Evolutionary conservation across 176 grass and related monocot species (phyloP).

Genomic region (Tillandsia leiboldiana): DNA sequence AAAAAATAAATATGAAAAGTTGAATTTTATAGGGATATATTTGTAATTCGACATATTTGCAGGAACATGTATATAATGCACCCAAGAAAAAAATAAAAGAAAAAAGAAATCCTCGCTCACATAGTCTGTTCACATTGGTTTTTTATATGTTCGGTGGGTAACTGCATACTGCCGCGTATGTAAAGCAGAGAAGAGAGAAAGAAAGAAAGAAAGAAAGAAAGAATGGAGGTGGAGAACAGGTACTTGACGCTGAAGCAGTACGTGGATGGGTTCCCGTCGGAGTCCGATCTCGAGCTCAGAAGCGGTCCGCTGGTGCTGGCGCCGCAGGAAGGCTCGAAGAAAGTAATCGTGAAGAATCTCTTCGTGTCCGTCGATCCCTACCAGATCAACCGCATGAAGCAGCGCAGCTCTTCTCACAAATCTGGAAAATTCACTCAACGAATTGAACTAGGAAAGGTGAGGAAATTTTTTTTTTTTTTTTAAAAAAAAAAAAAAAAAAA

Average conservation of each 20-base stretch:
- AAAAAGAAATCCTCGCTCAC: too few relatives aligned
- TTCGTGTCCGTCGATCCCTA: slow-evolving; percentile 56
- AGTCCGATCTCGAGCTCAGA: slow-evolving; percentile 38
- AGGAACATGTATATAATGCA: too few relatives aligned
- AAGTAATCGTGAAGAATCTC: slow-evolving; percentile 38
- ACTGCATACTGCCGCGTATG: too few relatives aligned
- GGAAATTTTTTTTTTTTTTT: neutral
- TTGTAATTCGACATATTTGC: too few relatives aligned
- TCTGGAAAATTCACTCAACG: neutral
- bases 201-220: neutral
- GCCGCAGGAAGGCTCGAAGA: slow-evolving; percentile 10
- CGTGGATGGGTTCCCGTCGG: slow-evolving; percentile 34
- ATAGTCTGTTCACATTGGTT: too few relatives aligned
- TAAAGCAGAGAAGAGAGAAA: neutral
- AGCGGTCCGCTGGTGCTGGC: slow-evolving; percentile 2
- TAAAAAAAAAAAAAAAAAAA: neutral
- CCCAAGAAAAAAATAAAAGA: too few relatives aligned
- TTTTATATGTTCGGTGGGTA: too few relatives aligned
- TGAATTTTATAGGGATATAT: too few relatives aligned
- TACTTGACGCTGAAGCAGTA: slow-evolving; percentile 32
- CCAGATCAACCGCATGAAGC: slow-evolving; percentile 69
- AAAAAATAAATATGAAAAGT: too few relatives aligned
- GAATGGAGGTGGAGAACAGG: slow-evolving; percentile 37
- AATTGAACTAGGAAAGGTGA: slow-evolving; percentile 37
- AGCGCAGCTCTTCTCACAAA: slow-evolving; percentile 27